Base-by-base conservation (phyloP, 805 yeast species). In the Starmerella apicola region DNA sequence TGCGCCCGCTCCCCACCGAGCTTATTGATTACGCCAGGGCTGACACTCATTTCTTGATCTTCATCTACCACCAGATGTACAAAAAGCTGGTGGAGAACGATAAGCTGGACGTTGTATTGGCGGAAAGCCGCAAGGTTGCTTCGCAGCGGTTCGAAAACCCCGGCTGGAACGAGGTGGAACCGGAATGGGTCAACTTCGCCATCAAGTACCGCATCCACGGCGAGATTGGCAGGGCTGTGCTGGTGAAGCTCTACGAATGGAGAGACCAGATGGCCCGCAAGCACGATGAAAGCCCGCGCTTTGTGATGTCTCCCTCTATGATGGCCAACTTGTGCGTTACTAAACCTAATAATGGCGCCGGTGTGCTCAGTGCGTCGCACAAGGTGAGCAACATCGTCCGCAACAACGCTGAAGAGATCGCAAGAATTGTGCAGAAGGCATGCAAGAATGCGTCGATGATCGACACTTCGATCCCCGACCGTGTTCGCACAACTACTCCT, bases 21-120 rank as follows among this genome's bases (percentile, higher is more conserved):
- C 79, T 91, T 86, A 60, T 67, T 44, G 72, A 78, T 13, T 91
- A 91, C 58, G 98, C 98, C 0, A 71, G 94, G 48, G 81, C 95
- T 0, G 98, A 91, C 60, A 91, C 98, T 0, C 98, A 91, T 59
- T 91, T 85, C 53, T 61, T 91, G 37, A 65, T 91, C 27, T 72
- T 80, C 57, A 80, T 91, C 13, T 91, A 68, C 60, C 88, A 84
- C 53, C 72, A 72, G 46, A 60, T 91, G 59, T 75, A 74, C 45
- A 78, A 78, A 48, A 66, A 68, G 52, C 63, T 88, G 13, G 52
- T 80, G 2, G 68, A 69, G 21, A 56, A 62, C 30, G 64, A 68
- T 31, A 69, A 69, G 46, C 49, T 59, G 5, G 55, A 55, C 6
- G 41, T 36, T 1, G 95, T 83, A 1, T 63, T 88, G 16, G 67